Conservation (phyloP, 352 stramenopile species). For the Blastocystis sp. region DNA sequence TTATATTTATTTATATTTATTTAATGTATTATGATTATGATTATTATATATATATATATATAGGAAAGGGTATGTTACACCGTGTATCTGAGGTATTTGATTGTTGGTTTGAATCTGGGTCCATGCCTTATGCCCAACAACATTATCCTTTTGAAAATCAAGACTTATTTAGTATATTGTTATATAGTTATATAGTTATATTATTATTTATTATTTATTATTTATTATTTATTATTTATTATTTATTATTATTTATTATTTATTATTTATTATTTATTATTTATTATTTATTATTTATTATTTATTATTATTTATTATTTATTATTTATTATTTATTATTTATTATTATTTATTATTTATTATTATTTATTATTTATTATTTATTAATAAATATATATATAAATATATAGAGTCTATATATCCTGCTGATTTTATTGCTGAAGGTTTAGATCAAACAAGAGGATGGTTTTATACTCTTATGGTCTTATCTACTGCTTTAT, state of each 20-base stretch:
- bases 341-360: no score
- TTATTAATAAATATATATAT: conserved; percentile 35
- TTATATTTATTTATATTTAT: no score
- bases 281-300: no score
- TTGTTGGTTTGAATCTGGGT: conserved; percentile 98
- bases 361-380: no score
- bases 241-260: no score
- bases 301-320: no score
- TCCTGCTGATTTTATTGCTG: conserved; percentile 94
- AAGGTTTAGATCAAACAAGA: conserved; percentile 95
- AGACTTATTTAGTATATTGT: conserved; percentile 46
- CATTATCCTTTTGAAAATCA: conserved; percentile 99
- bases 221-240: no score
- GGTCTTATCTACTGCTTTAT: conserved; percentile 91
- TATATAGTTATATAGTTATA: conserved; percentile 28
- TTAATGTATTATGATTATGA: no score
- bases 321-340: no score
- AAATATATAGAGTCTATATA: conserved; percentile 74
- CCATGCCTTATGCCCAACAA: conserved; percentile 96
- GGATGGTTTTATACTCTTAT: conserved; percentile 99
- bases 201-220: no score
- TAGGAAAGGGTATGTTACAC: conserved; percentile 53
- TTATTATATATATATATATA: no score
- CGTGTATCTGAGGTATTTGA: conserved; percentile 80
- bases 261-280: no score